Evolutionary conservation across 768 basidiomycete genomes (phyloP), one percentile per base, ranked within the genome.

Genomic region (Bullera alba): DNA sequence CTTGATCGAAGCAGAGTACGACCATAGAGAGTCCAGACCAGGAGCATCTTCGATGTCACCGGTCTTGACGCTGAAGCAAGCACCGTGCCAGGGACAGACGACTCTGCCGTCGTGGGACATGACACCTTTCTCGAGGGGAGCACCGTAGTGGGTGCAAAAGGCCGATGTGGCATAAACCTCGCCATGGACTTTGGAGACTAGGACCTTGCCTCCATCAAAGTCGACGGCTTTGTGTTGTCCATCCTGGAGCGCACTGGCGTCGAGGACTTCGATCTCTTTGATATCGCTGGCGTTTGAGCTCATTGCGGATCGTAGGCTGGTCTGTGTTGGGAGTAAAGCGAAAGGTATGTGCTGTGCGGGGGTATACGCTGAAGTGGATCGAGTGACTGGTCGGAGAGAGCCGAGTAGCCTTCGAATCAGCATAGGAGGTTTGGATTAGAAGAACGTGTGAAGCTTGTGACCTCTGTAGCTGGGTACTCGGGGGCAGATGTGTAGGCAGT

Each of bases 131-230:
- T 77, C 81, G 2, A 92, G 77, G 1, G 88, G 87, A 2, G 89
- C 89, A 10, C 90, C 90, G 66, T 90, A 92, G n/a, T 93, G 90
- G 1, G 88, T 91, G 73, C 90, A 93, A 72, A 80, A 85, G 2
- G 86, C 86, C 53, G 82, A 83, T 0, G 85, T 90, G 5, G 87
- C 86, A 32, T 65, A 61, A 77, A 88, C 75, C 57, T 83, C 80
- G 60, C 84, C 82, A 25, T 83, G 84, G 16, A 91, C 71, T 44
- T 83, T 82, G 46, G 84, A 84, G 10, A 91, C 70, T 10, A 91
- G 75, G 36, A 93, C 82, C 73, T 86, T 86, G 23, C 72, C 74
- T 42, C 81, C 84, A 16, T 80, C 84, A 63, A 91, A 90, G 5
- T 77, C 75, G 30, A 91, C 84, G 65, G 89, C 80, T 72, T 89